Base-by-base conservation (phyloP, 1,284 basidiomycete genomes). In the Trametes pubescens region DNA sequence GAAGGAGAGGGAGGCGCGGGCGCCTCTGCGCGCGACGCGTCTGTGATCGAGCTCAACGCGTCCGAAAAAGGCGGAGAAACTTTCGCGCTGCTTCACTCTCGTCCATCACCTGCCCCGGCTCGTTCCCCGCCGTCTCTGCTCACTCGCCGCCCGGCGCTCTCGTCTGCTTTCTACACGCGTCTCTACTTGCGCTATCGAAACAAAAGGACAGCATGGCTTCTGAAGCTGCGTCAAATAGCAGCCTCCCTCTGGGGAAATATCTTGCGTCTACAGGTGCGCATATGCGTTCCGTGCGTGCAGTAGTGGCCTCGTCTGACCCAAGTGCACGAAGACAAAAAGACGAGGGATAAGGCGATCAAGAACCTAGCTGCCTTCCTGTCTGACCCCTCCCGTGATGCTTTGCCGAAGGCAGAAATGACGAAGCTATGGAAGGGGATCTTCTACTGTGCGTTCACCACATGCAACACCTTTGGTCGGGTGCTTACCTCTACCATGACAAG, bases 391-490 rank as follows among this genome's bases (percentile, higher is more conserved):
- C 81, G 81, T 65, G 80, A 87, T 78, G 82, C 76, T 18, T 78
- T 96, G 47, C 78, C 87, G 21, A 85, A 88, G 60, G 61, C 81
- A 29, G 97, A 99, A 75, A 92, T 98, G 88, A 85, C 87, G 64
- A 98, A 96, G 78, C 78, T 99, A 40, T 99, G 97, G 97, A 98
- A 99, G 77, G 97, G 96, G 0, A 86, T 99, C 57, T 99, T 98
- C 78, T 99, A 98, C 78, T 98, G 95, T 95, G 69, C 65, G 88
- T 79, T n/a, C 53, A 35, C 26, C 37, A 35, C 6, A 13, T n/a
- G 16, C 40, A 8, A 16, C 4, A 7, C 40, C 8, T 16, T n/a
- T 43, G 40, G 18, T n/a, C 18, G 6, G 3, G 4, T 16, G 5
- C 40, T 43, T 8, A 43, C 40, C 3, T 38, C 37, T n/a, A 43